Base-by-base conservation (phyloP, 352 stramenopile species). In the Phytophthora ramorum region DNA sequence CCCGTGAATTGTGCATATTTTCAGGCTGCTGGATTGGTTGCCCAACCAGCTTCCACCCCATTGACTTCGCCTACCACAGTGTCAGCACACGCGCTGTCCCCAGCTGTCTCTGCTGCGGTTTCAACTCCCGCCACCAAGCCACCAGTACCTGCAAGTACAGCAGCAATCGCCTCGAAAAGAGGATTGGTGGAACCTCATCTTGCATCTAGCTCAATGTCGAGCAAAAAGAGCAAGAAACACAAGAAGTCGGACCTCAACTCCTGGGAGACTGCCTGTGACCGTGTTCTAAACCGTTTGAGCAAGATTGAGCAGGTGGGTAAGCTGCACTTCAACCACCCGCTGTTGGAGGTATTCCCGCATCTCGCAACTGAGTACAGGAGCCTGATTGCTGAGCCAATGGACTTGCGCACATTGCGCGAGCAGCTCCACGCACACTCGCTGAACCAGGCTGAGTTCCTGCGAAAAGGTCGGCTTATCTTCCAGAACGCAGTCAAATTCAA, bases 401-500 rank as follows among this genome's bases (percentile, higher is more conserved):
- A 96, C 46, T 51, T 96, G 28, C 79, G 83, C 2, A 94, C 88
- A 28, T 70, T 96, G 30, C 75, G 85, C 2, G 77, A 91, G 43
- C 76, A 86, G 43, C 71, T 96, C 7, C 74, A 87, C 44, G 58
- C 59, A 4, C 87, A 96, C 58, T 40, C 63, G 26, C 58, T 96
- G 19, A 71, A 59, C 0, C 60, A 67, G 16, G 46, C 63, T 6
- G 85, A 91, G 26, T 96, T 96, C 48, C 56, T 90, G 16, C 82
- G 83, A n/a, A 87, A 89, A 38, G 88, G 88, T 4, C 76, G 79
- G 0, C 58, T 92, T 7, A 91, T 93, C 22, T 95, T 95, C 65
- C 72, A 90, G 58, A 96, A 96, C 28, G 88, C 88, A n/a, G 78
- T 90, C 50, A 79, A 66, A 49, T 96, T 96, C 66, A 96, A 96